phyloP scores from a whole-genome alignment of 2,329 filamentous ascomycete species.

The Ilyonectria sp. region DNA sequence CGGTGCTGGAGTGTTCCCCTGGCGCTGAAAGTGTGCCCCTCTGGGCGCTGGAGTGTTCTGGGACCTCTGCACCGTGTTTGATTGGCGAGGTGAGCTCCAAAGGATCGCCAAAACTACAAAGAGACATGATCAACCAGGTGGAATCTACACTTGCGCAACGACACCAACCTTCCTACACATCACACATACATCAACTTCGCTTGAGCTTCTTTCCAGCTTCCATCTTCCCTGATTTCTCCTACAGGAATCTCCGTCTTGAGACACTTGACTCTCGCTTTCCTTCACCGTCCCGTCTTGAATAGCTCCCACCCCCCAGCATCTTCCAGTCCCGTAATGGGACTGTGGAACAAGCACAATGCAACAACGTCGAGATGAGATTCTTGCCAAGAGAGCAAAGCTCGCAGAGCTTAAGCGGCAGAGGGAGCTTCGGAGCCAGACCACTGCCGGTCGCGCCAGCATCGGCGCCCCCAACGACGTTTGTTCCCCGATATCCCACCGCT shows the following conservation, averaged over 20 bases:
- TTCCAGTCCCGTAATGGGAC: conserved; percentile 64
- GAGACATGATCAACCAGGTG: conserved; percentile 9
- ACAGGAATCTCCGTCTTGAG: conserved; percentile 4
- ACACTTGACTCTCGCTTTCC: not conserved
- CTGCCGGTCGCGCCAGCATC: conserved; percentile 77
- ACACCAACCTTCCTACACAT: conserved; percentile 7
- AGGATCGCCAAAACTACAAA: conserved; percentile 20
- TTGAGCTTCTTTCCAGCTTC: not conserved
- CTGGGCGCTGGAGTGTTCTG: conserved; percentile 10
- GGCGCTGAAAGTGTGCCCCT: not conserved
- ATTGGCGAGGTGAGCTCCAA: conserved; percentile 25
- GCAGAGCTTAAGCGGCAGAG: conserved; percentile 95
- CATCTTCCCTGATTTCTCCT: not conserved
- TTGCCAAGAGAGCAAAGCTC: conserved; percentile 97
- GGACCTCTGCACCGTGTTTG: conserved; percentile 14
- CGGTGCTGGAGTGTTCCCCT: conserved; percentile 15
- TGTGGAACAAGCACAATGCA: conserved; percentile 69
- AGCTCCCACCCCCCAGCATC: conserved; percentile 41
- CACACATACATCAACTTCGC: not conserved
- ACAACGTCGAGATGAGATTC: conserved; percentile 94
- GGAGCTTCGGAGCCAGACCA: conserved; percentile 85
- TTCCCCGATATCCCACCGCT: conserved; percentile 42
- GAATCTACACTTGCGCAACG: conserved; percentile 12
- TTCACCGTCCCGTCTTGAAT: conserved; percentile 30
- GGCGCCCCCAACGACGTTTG: conserved; percentile 81